Evolutionary conservation across 1,284 basidiomycete species (phyloP), one percentile per base, ranked within the genome.

Genomic region (Boletus sp.): DNA sequence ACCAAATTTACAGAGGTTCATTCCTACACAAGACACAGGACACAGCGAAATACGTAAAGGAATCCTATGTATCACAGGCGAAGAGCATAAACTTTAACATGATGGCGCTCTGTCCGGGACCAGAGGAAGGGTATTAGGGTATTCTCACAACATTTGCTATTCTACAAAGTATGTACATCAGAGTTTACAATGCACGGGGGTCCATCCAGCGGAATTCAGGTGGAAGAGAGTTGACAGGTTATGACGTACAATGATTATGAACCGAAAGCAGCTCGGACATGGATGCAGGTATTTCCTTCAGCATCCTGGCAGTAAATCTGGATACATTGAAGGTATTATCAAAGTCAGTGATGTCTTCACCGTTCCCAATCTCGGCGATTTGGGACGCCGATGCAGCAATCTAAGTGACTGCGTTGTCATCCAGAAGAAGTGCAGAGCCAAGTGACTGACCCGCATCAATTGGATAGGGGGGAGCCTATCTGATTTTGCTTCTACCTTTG

Each of bases 21-120:
- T 41, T 39, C 48, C 50, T 10, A 48, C 34, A 19, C 9, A 40
- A 2, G 3, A 33, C 3, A 32, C 41, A 91, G 84, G 86, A 89
- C 56, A 80, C 81, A 0, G 85, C 84, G 3, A 76, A 75, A 54
- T 69, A 88, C 44, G 76, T 92, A 27, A 81, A 78, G 66, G 74
- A 82, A 10, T 69, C 72, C 32, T 91, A 88, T 58, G 72, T 93
- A 20, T 64, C 71, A 1, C 65, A 73, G 34, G 72, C 75, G 0
- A 69, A 76, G 42, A 83, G 77, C 52, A 65, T 84, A 54, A 67
- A 76, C 32, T 84, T 88, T 58, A 84, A 72, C 48, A 69, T 80
- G 66, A 67, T 77, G 61, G 69, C 73, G 2, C 67, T 78, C 16
- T 72, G 70, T 45, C 55, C 58, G 6, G 64, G 57, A 12, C 38